These are phyloP conservation scores for Lachnellula hyalina DNA, from an alignment of 2,329 filamentous ascomycete species.

Conservation along the genomic window DNA sequence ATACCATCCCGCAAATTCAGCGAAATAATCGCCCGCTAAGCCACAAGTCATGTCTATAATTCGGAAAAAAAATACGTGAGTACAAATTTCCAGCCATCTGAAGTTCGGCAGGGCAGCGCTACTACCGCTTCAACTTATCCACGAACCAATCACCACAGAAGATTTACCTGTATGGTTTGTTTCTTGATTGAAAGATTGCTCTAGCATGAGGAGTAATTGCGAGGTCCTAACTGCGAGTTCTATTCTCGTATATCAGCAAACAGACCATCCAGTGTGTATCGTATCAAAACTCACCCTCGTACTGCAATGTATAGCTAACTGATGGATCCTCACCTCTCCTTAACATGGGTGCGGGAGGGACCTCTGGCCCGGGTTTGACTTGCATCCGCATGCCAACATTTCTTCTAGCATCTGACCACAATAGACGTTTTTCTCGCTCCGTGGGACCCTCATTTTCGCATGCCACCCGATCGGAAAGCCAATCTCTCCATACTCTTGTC, in stretches of 20 bases:
- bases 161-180: slow-evolving; percentile 53
- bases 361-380: slow-evolving; percentile 48
- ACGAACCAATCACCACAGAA: slow-evolving; percentile 58
- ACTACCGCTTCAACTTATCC: slow-evolving; percentile 7
- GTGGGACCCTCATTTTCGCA: slow-evolving; percentile 1
- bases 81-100: background rate
- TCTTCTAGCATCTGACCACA: slow-evolving; percentile 63
- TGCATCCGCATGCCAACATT: slow-evolving; percentile 65
- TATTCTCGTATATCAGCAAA: slow-evolving; percentile 32
- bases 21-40: slow-evolving; percentile 7
- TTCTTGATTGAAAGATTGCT: slow-evolving; percentile 58
- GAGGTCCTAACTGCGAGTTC: slow-evolving; percentile 63
- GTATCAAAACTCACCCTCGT: slow-evolving; percentile 54
- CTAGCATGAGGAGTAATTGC: slow-evolving; percentile 58
- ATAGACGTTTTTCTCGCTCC: slow-evolving; percentile 40
- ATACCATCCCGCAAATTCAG: background rate
- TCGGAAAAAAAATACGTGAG: slow-evolving; percentile 4
- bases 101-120: background rate
- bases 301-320: slow-evolving; percentile 65
- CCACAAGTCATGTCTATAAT: slow-evolving; percentile 3
- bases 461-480: slow-evolving; percentile 46
- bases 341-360: slow-evolving; percentile 44
- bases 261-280: background rate
- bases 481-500: slow-evolving; percentile 66
- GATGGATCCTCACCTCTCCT: slow-evolving; percentile 50